Percentiles rank a stretch among this genome's conserved stretches.
phyloP scores from a whole-genome alignment of 177 flowering plant genomes.

The Vitis hybrid region DNA sequence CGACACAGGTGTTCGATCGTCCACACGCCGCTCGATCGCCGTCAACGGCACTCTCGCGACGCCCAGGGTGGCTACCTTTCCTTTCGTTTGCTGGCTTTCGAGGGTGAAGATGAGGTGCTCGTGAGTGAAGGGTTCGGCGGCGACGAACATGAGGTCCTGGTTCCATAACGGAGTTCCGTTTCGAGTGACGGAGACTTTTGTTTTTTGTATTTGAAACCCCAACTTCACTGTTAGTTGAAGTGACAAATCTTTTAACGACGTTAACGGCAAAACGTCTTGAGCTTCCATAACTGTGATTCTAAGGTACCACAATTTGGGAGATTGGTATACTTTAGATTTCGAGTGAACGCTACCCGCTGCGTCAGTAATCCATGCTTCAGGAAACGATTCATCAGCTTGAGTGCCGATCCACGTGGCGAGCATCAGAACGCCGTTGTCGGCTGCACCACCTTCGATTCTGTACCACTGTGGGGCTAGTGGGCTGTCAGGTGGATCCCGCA shows the following conservation, averaged over 20 bases:
- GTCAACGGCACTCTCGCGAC: constrained; percentile 50
- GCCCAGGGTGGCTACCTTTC: constrained; percentile 39
- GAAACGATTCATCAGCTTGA: constrained; percentile 90
- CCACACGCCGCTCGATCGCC: constrained; percentile 79
- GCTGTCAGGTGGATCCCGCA: constrained; percentile 92
- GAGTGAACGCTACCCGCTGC: constrained; percentile 44
- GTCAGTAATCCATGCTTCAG: constrained; percentile 88
- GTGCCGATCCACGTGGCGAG: constrained; percentile 96
- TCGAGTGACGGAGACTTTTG: constrained; percentile 44
- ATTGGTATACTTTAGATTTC: constrained; percentile 72
- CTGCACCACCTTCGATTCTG: constrained; percentile 77
- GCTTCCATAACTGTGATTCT: constrained; percentile 75
- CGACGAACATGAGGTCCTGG: constrained; percentile 82
- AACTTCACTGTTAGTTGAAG: constrained; percentile 64
- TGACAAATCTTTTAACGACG: constrained; percentile 35
- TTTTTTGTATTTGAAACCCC: constrained; percentile 65
- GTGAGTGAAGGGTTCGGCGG: constrained; percentile 72
- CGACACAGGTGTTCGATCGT: constrained; percentile 70
- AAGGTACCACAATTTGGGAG: constrained; percentile 91
- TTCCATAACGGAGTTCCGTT: constrained; percentile 81
- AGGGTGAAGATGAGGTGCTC: constrained; percentile 51
- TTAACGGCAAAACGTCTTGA: constrained; percentile 51
- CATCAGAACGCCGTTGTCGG: constrained; percentile 71
- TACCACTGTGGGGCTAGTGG: constrained; percentile 98
- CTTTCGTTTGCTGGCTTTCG: constrained; percentile 51